These are phyloP conservation scores for Aspergillus haitiensis DNA, from an alignment of 495 filamentous ascomycete species.

Conservation along the genomic window DNA sequence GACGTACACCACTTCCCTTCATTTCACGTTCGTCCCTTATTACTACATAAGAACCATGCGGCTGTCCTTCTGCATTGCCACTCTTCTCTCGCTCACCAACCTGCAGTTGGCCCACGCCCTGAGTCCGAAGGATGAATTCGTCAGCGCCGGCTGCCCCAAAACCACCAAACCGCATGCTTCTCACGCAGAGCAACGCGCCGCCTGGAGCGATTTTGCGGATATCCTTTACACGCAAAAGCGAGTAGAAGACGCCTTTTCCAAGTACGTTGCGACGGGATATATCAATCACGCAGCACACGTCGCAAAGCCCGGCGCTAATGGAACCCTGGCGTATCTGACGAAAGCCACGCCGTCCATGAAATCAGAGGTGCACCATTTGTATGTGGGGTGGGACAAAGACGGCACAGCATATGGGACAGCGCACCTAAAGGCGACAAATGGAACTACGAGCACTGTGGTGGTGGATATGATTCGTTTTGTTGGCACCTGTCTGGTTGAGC, in stretches of 20 bases:
- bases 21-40: too few relatives aligned
- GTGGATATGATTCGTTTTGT: constrained; percentile 16
- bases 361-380: constrained; percentile 5
- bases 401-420: constrained; percentile 2
- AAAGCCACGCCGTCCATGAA: background rate
- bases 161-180: constrained; percentile 3
- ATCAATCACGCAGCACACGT: constrained; percentile 14
- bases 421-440: background rate
- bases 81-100: too few relatives aligned
- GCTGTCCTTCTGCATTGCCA: too few relatives aligned
- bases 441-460: background rate
- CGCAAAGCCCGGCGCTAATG: background rate
- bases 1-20: too few relatives aligned
- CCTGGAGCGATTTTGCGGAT: constrained; percentile 2
- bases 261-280: constrained; percentile 5
- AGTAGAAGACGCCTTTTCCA: background rate
- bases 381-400: constrained; percentile 1
- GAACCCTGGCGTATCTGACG: background rate
- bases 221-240: constrained; percentile 8
- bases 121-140: constrained; percentile 1
- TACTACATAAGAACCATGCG: too few relatives aligned
- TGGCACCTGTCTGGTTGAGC: constrained; percentile 14
- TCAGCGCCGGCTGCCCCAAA: constrained; percentile 1
- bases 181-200: background rate
- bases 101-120: too few relatives aligned